Conservation (phyloP, 148 eudicot species). For the Dysphania ambrosioides region DNA sequence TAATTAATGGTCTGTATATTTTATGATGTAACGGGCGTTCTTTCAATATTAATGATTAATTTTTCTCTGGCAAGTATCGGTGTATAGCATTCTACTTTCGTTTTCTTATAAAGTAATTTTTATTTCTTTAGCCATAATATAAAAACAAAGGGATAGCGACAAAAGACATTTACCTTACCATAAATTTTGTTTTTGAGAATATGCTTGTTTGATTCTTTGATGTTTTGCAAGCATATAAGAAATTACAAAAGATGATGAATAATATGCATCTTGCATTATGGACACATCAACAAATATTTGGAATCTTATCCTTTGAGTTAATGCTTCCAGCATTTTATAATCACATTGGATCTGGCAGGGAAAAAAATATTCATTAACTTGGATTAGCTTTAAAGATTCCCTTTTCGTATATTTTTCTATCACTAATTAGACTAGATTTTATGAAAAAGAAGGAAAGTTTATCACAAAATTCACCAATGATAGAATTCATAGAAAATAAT, state of each 20-base stretch:
- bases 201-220: constrained; percentile 13
- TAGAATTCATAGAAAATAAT: too few relatives aligned
- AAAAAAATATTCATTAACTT: too few relatives aligned
- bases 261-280: not conserved
- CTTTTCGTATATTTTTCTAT: not conserved
- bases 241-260: constrained; percentile 1
- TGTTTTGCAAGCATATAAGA: not conserved
- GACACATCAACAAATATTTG: not conserved
- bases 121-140: too few relatives aligned
- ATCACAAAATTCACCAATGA: too few relatives aligned
- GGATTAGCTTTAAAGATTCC: not conserved
- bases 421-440: not conserved
- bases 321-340: not conserved
- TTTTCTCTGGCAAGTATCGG: too few relatives aligned
- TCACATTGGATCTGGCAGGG: not conserved
- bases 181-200: not conserved
- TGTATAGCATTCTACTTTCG: too few relatives aligned
- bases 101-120: too few relatives aligned
- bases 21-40: too few relatives aligned
- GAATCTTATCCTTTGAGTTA: constrained; percentile 3
- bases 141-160: not conserved
- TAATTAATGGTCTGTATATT: too few relatives aligned
- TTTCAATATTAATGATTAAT: too few relatives aligned
- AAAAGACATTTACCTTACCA: not conserved
- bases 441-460: too few relatives aligned